phyloP scores from a whole-genome alignment of 192 early-diverging fungal genomes.

The Coemansia sp. region DNA sequence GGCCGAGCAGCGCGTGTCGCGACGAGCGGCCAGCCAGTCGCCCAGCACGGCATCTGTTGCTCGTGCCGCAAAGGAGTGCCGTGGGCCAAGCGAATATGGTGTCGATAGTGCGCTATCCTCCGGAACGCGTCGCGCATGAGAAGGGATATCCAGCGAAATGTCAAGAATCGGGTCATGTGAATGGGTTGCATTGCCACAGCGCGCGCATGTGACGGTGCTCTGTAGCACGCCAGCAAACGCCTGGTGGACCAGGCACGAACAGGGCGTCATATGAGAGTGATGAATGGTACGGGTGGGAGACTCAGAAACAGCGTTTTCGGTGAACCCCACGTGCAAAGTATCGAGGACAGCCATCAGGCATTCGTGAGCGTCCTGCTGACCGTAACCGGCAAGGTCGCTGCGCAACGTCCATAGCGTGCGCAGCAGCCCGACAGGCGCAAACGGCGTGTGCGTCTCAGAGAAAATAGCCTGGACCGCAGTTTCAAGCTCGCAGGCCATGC shows the following conservation, averaged over 20 bases:
- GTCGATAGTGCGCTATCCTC: background rate
- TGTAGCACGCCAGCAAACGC: constrained; percentile 88
- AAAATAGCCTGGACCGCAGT: constrained; percentile 75
- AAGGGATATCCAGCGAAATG: constrained; percentile 76
- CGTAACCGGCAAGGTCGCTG: constrained; percentile 83
- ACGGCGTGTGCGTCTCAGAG: constrained; percentile 66
- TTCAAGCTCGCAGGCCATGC: constrained; percentile 95
- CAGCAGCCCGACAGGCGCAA: constrained; percentile 79
- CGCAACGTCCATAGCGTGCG: constrained; percentile 87
- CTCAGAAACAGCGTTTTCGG: constrained; percentile 32
- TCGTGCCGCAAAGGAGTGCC: constrained; percentile 7
- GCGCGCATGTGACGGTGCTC: constrained; percentile 83
- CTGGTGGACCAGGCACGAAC: constrained; percentile 85
- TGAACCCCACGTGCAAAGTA: constrained; percentile 72
- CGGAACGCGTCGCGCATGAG: constrained; percentile 25
- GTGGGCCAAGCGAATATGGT: background rate
- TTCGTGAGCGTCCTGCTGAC: constrained; percentile 97
- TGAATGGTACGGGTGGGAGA: constrained; percentile 5
- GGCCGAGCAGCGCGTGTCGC: constrained; percentile 8
- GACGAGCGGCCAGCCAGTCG: constrained; percentile 20
- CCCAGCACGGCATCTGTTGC: constrained; percentile 20
- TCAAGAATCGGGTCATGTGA: constrained; percentile 89
- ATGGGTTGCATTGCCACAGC: constrained; percentile 74
- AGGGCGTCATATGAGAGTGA: constrained; percentile 41
- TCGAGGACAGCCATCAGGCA: constrained; percentile 91